A percentile compares a stretch with the other conserved stretches of the same genome.
These are phyloP conservation scores for Westerdykella aurantiaca DNA, from an alignment of 2,329 filamentous ascomycete species.

Conservation along the genomic window DNA sequence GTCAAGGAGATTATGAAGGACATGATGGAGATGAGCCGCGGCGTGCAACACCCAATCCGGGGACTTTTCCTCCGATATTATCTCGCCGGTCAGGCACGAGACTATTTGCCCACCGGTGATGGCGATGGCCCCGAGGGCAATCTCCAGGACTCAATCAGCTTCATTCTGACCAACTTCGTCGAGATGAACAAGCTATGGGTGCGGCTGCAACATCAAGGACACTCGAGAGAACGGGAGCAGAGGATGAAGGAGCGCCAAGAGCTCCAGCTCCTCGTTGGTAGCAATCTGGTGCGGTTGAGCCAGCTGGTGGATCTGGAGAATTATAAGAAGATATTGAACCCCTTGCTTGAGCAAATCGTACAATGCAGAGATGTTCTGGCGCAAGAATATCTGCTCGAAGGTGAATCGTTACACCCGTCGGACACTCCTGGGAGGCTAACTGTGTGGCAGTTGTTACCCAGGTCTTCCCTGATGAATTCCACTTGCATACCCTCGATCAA, in stretches of 20 bases:
- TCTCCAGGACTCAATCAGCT: constrained; percentile 94
- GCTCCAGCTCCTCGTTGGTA: constrained; percentile 89
- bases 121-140: constrained; percentile 93
- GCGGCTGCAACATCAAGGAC: constrained; percentile 91
- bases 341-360: constrained; percentile 91
- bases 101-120: constrained; percentile 73
- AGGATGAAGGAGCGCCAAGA: constrained; percentile 92
- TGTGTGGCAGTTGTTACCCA: constrained; percentile 77
- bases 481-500: constrained; percentile 92
- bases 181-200: constrained; percentile 99
- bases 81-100: constrained; percentile 87
- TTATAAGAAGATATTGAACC: constrained; percentile 88
- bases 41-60: constrained; percentile 93
- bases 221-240: constrained; percentile 89
- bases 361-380: constrained; percentile 95
- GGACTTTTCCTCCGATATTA: constrained; percentile 96
- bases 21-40: constrained; percentile 99
- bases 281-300: constrained; percentile 90
- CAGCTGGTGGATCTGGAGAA: constrained; percentile 91
- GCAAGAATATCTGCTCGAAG: constrained; percentile 92
- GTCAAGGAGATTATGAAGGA: constrained; percentile 99
- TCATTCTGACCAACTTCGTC: constrained; percentile 96
- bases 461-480: constrained; percentile 97
- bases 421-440: constrained; percentile 14
- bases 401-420: constrained; percentile 28